phyloP scores from a whole-genome alignment of 192 early-diverging fungal species.

The Pilaira anomala region DNA sequence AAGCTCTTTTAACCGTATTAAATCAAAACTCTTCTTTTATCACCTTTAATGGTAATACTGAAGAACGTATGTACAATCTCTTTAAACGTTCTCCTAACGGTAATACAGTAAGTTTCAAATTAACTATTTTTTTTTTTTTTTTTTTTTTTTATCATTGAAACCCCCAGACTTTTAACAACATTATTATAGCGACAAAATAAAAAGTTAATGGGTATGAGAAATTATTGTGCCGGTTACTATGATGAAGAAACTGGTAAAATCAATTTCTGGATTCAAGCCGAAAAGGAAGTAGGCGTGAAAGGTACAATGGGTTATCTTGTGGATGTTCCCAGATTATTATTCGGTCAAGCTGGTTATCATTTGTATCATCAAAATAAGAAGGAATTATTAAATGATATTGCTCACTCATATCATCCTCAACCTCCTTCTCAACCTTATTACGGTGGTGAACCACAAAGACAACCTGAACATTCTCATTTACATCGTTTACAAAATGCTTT shows the following conservation, averaged over 20 bases:
- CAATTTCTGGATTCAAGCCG: constrained; percentile 39
- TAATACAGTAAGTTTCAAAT: constrained; percentile 27
- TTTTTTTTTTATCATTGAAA: neutral
- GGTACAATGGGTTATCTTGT: constrained; percentile 37
- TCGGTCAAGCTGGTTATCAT: constrained; percentile 29
- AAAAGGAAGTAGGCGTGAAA: constrained; percentile 32
- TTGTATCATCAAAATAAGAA: constrained; percentile 15
- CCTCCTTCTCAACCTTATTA: no score
- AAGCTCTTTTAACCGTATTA: constrained; percentile 61
- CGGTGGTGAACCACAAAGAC: no score
- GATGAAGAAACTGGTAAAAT: constrained; percentile 27
- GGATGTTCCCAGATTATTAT: constrained; percentile 35
- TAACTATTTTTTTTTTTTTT: no score
- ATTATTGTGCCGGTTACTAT: constrained; percentile 34
- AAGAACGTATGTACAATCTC: constrained; percentile 70
- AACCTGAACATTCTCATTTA: no score
- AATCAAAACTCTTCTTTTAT: constrained; percentile 58
- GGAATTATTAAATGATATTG: constrained; percentile 3
- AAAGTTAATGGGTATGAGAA: constrained; percentile 37
- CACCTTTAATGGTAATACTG: constrained; percentile 55
- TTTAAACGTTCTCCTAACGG: constrained; percentile 72
- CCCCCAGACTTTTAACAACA: neutral
- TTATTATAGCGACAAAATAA: constrained; percentile 28
- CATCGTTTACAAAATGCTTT: no score
- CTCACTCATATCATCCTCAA: no score